A percentile compares a stretch with the other conserved stretches of the same genome.
These are phyloP conservation scores for Phytophthora rubi DNA, from an alignment of 352 stramenopile species.

Conservation along the genomic window DNA sequence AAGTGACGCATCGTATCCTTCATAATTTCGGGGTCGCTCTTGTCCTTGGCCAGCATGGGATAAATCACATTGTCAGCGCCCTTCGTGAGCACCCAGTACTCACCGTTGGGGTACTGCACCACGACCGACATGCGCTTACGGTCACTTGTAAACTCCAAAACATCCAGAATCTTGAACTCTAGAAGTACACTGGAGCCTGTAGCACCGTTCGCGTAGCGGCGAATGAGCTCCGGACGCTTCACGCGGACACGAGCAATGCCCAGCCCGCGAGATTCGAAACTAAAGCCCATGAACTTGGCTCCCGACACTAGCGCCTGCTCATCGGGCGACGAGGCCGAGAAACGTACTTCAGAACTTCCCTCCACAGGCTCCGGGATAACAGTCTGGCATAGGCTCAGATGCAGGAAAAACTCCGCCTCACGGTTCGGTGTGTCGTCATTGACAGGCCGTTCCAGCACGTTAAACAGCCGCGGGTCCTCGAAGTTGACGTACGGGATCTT, in stretches of 20 bases:
- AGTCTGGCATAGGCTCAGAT: slow-evolving; percentile 84
- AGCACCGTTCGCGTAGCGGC: slow-evolving; percentile 32
- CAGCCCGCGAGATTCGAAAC: slow-evolving; percentile 71
- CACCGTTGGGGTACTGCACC: slow-evolving; percentile 70
- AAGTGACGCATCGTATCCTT: slow-evolving; percentile 70
- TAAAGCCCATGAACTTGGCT: slow-evolving; percentile 82
- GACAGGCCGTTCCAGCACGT: slow-evolving; percentile 42
- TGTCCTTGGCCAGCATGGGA: slow-evolving; percentile 64
- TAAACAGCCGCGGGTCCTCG: slow-evolving; percentile 61
- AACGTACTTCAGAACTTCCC: slow-evolving; percentile 57
- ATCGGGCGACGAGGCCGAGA: slow-evolving; percentile 86
- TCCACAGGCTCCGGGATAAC: slow-evolving; percentile 74
- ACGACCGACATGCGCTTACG: slow-evolving; percentile 87
- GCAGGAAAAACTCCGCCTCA: slow-evolving; percentile 86
- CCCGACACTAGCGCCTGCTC: slow-evolving; percentile 91
- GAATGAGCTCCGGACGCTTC: slow-evolving; percentile 38
- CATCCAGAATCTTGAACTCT: slow-evolving; percentile 89
- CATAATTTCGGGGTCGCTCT: slow-evolving; percentile 65
- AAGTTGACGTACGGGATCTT: slow-evolving; percentile 87
- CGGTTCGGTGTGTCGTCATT: slow-evolving; percentile 35
- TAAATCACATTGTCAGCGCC: slow-evolving; percentile 95
- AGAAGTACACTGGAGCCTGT: slow-evolving; percentile 54
- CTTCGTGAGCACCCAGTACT: slow-evolving; percentile 84
- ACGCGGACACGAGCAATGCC: slow-evolving; percentile 71
- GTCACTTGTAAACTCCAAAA: slow-evolving; percentile 96